A percentile compares a stretch with the other conserved stretches of the same genome.
phyloP scores from a whole-genome alignment of 176 grass and related monocot species.

The Tillandsia fasciculata region DNA sequence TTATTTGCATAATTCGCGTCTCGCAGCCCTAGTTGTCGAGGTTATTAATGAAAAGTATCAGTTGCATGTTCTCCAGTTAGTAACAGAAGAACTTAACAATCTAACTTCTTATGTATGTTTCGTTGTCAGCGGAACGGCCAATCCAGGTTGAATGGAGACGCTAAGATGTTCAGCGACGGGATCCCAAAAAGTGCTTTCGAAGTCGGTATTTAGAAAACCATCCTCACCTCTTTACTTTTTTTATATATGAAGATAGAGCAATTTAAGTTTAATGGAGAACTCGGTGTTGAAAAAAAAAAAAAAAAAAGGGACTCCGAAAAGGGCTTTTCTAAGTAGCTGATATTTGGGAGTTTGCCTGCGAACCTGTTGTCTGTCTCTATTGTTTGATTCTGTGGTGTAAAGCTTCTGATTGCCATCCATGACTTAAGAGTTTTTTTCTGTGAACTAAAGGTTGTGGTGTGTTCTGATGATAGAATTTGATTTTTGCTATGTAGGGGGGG shows the following conservation, averaged over 20 bases:
- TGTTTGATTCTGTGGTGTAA: too few species aligned
- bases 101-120: neutral
- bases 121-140: constrained; percentile 38
- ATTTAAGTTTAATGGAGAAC: constrained; percentile 32
- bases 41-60: too few species aligned
- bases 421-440: neutral
- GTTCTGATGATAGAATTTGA: too few species aligned
- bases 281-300: neutral
- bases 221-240: constrained; percentile 4
- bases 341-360: too few species aligned
- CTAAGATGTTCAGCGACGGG: constrained; percentile 17
- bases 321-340: too few species aligned
- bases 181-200: constrained; percentile 4
- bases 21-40: too few species aligned
- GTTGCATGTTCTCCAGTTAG: neutral
- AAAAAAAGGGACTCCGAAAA: too few species aligned
- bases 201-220: neutral
- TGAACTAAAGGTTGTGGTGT: too few species aligned
- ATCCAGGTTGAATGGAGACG: constrained; percentile 71
- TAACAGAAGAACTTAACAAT: too few species aligned
- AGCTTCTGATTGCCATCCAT: neutral
- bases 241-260: constrained; percentile 20
- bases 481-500: too few species aligned
- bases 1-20: too few species aligned
- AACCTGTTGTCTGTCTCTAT: too few species aligned